Evolutionary conservation across 768 basidiomycete species (phyloP), one percentile per base, ranked within the genome.

Genomic region (Coprinellus aureogranulatus): DNA sequence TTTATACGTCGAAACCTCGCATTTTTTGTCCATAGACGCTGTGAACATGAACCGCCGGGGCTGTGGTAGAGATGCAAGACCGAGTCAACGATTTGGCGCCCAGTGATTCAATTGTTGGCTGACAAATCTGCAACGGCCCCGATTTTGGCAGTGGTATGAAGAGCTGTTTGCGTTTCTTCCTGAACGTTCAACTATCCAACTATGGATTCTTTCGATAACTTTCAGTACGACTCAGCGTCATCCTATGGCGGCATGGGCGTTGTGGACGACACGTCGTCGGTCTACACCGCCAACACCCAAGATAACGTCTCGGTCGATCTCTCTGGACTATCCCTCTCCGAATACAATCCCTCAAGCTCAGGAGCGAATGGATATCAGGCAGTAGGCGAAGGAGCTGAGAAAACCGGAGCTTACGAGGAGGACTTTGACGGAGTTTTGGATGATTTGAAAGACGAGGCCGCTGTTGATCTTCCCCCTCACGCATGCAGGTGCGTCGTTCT

Each of bases 361-460:
- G 41, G 71, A 31, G 71, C 65, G 48, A 74, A 80, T 61, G 79
- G 77, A 39, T 18, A 39, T 39, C 18, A 9, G 37, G 70, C 65
- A 55, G 67, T 72, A 53, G 59, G 73, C 37, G 47, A 61, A 4
- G 65, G 67, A 28, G 54, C 64, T 46, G 70, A 68, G 26, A 68
- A 71, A 8, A 68, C 63, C 25, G 63, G 68, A 34, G 69, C 64
- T 5, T 69, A 87, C 47, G 89, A 92, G 57, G 93, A 94, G 54
- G 94, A 96, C 67, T 92, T 94, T 62, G 92, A 95, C 70, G 89
- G 84, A 6, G 90, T 93, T 45, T 75, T 96, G 39, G 94, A 95
- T 59, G 94, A 95, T 68, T 69, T 94, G 65, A 94, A 92, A 73
- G 90, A 92, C 61, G 92, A 90, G 62, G 78, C 77, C 37, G 77